A percentile compares a stretch with the other conserved stretches of the same genome.
Evolutionary conservation across 2,329 filamentous ascomycete genomes (phyloP).

Genomic region (Talaromyces sp.): DNA sequence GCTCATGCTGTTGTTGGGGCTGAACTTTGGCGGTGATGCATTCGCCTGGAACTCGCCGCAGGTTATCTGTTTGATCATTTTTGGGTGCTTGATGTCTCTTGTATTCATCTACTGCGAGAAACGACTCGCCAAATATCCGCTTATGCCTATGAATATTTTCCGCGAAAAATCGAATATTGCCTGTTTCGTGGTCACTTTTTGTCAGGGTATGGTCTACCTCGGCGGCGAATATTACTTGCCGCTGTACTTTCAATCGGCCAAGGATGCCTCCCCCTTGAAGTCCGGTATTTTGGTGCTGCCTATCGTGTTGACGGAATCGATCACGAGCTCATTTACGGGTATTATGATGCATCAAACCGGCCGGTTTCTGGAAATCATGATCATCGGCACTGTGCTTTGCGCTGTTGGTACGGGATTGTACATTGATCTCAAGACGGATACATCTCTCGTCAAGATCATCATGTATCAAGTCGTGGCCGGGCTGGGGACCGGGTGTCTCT

Average conservation of each 20-base stretch:
- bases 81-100: constrained; percentile 48
- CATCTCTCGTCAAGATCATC: constrained; percentile 42
- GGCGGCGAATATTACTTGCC: constrained; percentile 68
- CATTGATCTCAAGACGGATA: constrained; percentile 38
- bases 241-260: constrained; percentile 68
- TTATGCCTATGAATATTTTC: constrained; percentile 67
- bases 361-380: constrained; percentile 47
- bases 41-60: constrained; percentile 53
- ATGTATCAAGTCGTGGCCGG: constrained; percentile 51
- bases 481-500: constrained; percentile 51
- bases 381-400: constrained; percentile 41
- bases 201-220: constrained; percentile 57
- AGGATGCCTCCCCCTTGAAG: constrained; percentile 57
- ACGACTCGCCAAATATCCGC: constrained; percentile 60
- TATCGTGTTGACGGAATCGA: constrained; percentile 49
- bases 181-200: constrained; percentile 49
- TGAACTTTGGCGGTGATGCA: constrained; percentile 52
- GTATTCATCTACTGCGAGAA: constrained; percentile 62
- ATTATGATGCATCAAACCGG: constrained; percentile 51
- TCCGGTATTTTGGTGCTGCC: constrained; percentile 61
- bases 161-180: constrained; percentile 55
- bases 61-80: constrained; percentile 54
- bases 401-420: constrained; percentile 49
- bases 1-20: constrained; percentile 51
- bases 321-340: constrained; percentile 46